These are phyloP conservation scores for Trametes meyenii DNA, from an alignment of 768 basidiomycete species.

Conservation along the genomic window DNA sequence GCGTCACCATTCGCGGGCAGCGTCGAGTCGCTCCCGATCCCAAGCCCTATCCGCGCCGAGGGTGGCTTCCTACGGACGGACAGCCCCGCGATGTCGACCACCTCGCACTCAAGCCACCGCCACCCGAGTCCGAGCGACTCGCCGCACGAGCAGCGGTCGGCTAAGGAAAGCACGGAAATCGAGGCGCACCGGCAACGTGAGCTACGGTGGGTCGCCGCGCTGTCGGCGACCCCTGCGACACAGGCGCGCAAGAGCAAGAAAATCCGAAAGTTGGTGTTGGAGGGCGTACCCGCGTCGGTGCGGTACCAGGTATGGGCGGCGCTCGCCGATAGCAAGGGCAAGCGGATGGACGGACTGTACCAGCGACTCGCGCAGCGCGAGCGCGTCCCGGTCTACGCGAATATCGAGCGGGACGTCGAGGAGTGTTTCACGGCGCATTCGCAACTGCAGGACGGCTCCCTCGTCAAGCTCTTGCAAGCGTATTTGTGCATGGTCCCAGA, in stretches of 20 bases:
- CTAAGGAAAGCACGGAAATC: conserved; percentile 18
- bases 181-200: conserved; percentile 78
- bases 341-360: conserved; percentile 71
- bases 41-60: conserved; percentile 26
- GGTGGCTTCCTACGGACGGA: conserved; percentile 30
- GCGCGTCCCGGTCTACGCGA: conserved; percentile 47
- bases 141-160: neutral
- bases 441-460: conserved; percentile 56
- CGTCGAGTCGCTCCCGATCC: conserved; percentile 24
- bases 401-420: conserved; percentile 63
- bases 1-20: conserved; percentile 23
- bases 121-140: conserved; percentile 1
- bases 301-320: conserved; percentile 85
- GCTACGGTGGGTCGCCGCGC: conserved; percentile 70
- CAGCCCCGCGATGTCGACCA: conserved; percentile 35
- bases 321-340: conserved; percentile 75
- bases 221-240: conserved; percentile 57
- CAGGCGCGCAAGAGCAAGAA: conserved; percentile 82
- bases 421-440: conserved; percentile 58
- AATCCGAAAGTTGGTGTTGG: conserved; percentile 68
- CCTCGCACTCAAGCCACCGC: conserved; percentile 27
- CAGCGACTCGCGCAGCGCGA: conserved; percentile 59
- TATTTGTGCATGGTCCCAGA: conserved; percentile 89
- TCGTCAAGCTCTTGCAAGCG: conserved; percentile 60
- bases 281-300: conserved; percentile 81